Evolutionary conservation across 2,329 filamentous ascomycete genomes (phyloP), one percentile per base, ranked within the genome.

Genomic region (Trichoderma sp.): DNA sequence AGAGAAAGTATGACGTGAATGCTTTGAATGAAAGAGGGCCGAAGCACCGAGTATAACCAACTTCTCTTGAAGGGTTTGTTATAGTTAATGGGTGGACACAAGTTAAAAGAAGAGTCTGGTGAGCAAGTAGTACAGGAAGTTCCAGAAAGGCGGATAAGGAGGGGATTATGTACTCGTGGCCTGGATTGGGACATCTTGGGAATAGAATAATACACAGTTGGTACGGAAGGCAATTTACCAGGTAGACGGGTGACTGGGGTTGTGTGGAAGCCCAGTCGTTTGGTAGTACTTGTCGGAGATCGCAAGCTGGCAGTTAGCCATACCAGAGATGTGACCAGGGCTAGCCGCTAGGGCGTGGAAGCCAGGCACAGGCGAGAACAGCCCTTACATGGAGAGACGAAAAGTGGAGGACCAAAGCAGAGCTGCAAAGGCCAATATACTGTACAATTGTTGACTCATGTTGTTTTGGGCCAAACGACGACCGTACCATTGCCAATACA

Each of bases 231-330:
- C 63, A 67, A 67, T 67, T 27, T 68, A 65, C 68, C 56, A 72
- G 71, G 72, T 63, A 68, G 66, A 72, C 73, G 72, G 76, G 74
- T 73, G 71, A 72, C 74, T 75, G 71, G 76, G 76, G 75, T 53
- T 61, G 75, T 71, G 72, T 71, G 72, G 68, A 70, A 69, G 77
- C 75, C 76, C 76, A 78, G 78, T 77, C 76, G 76, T 74, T 71
- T 71, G 76, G 76, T 52, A 68, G n/a, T 52, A 29, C 11, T 55
- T 37, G 70, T 73, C 73, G 72, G 73, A 77, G 76, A 78, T 77
- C 75, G 72, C 71, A 69, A 68, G 74, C 49, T 76, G 72, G 68
- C 43, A 69, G 40, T 40, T 61, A 57, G 70, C 56, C 68, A 70
- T 64, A 70, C 62, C 53, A 69, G 70, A 72, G 70, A 71, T 71